phyloP scores from a whole-genome alignment of 2,329 filamentous ascomycete genomes.

The Colletotrichum musicola region DNA sequence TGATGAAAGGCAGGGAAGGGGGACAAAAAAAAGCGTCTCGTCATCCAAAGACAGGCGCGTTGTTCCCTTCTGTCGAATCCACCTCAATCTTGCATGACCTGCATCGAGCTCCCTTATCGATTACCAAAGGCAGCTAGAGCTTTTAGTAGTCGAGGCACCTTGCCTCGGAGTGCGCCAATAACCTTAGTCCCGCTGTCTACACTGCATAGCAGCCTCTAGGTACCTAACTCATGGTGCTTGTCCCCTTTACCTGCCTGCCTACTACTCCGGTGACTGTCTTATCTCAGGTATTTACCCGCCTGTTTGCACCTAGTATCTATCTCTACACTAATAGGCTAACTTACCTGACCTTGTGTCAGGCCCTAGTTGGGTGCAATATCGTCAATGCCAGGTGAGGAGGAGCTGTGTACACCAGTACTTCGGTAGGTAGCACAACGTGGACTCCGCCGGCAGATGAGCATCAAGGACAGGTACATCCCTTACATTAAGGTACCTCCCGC shows the following conservation, averaged over 20 bases:
- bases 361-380: no score
- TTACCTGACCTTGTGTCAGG: no score
- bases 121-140: constrained; percentile 18
- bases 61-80: constrained; percentile 28
- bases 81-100: constrained; percentile 35
- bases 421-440: neutral
- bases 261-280: no score
- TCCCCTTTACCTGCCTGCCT: no score
- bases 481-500: constrained; percentile 28
- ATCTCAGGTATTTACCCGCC: no score
- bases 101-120: constrained; percentile 36
- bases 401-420: neutral
- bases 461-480: constrained; percentile 8
- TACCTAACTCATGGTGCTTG: neutral
- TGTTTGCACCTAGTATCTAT: no score
- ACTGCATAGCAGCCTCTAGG: neutral
- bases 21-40: constrained; percentile 11
- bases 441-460: neutral
- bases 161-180: constrained; percentile 1
- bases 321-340: no score
- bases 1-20: constrained; percentile 24
- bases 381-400: no score
- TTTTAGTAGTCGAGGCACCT: constrained; percentile 13
- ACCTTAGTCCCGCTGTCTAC: neutral
- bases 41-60: constrained; percentile 33